Base-by-base conservation (phyloP, 2,329 filamentous ascomycete genomes). In the Neocucurbitaria cava region DNA sequence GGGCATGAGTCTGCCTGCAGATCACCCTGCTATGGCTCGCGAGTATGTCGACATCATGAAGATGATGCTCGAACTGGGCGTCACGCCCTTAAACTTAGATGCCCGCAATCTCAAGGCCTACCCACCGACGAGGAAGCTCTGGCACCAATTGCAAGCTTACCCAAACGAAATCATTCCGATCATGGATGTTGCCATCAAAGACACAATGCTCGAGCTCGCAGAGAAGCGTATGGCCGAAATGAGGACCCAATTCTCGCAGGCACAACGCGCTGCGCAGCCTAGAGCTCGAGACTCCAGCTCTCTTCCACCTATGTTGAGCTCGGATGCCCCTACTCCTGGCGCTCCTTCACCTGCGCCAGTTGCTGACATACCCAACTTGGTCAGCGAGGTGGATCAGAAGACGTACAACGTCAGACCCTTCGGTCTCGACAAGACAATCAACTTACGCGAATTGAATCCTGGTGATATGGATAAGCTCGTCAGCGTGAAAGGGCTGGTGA, bases 401-500 rank as follows among this genome's bases (percentile, higher is more conserved):
- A 85, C 87, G 13, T 99, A 95, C 75, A 89, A 94, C 68, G 91
- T 96, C 26, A 85, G 96, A 55, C 92, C 94, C 0, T 97, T 93
- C 73, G 93, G 93, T 7, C 80, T 98, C 41, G 93, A 97, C 68
- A 85, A 88, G 60, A 89, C 89, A 0, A 91, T 93, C 62, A 99
- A 99, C 67, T 83, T 99, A 80, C 87, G 95, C 77, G 95, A 98
- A 58, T 83, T 99, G 31, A 96, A 99, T 72, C 95, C 95, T 4
- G 90, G 90, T 84, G 92, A 98, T 71, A 96, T 98, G 86, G 96
- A 99, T 77, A 96, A 96, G 72, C 85, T 99, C 62, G 89, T 99
- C 62, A 91, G 89, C 62, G 89, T 99, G 77, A 99, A 98, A 78
- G 95, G 95, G 41, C 83, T 99, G 15, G 95, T 99, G 56, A 99